Evolutionary conservation across 1,284 basidiomycete genomes (phyloP).

Genomic region (Trametes versicolor): DNA sequence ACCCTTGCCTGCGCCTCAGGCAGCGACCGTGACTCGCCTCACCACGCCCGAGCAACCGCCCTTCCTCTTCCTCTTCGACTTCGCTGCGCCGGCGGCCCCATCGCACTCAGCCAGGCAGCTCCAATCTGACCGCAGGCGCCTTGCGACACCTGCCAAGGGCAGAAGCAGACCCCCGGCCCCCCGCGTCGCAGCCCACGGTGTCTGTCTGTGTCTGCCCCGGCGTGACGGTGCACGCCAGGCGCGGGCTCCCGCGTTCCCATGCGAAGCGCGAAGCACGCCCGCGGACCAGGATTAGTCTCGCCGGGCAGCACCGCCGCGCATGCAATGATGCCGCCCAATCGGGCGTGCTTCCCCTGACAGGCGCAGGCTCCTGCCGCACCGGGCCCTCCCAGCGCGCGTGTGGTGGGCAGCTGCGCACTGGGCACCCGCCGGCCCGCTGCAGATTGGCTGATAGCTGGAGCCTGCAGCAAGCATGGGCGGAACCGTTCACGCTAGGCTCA

Average conservation of each 20-base stretch:
- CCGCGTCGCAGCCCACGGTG: too few relatives aligned
- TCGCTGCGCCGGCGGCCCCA: too few relatives aligned
- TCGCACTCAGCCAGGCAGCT: too few relatives aligned
- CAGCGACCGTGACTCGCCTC: background rate
- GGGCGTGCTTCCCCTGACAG: background rate
- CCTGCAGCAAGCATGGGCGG: too few relatives aligned
- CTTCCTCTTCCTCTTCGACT: too few relatives aligned
- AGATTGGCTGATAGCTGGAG: too few relatives aligned
- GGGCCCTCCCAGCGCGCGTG: background rate
- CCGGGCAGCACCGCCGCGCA: constrained; percentile 17
- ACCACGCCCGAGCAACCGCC: too few relatives aligned
- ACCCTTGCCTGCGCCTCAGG: background rate
- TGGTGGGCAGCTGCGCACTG: background rate
- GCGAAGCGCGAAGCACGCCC: constrained; percentile 22
- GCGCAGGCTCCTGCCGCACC: background rate
- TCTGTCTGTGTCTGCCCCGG: too few relatives aligned
- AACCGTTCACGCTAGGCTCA: background rate
- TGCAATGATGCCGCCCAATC: background rate
- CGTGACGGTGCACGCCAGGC: background rate
- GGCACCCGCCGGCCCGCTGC: background rate
- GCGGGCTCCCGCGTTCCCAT: constrained; percentile 7
- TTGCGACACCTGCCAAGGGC: background rate
- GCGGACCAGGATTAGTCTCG: constrained; percentile 25
- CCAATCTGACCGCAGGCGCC: background rate
- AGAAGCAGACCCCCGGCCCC: background rate